These are phyloP conservation scores for Talaromyces sp. DNA, from an alignment of 2,329 filamentous ascomycete species.

Conservation along the genomic window DNA sequence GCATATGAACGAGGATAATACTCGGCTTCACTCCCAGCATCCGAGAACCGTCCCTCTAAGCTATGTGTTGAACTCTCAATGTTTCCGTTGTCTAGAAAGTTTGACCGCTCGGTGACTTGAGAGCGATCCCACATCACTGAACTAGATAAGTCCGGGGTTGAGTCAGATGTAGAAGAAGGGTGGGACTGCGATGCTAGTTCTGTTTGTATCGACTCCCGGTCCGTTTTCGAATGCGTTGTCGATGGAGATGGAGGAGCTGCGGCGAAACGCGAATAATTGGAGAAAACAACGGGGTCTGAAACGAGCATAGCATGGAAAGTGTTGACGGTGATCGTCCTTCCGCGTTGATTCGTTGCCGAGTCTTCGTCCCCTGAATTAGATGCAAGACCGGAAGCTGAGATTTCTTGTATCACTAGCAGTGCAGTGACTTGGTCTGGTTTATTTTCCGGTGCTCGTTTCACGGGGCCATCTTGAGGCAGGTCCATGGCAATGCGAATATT, in stretches of 20 bases:
- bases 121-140: slow-evolving; percentile 34
- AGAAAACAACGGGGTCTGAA: slow-evolving; percentile 46
- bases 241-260: slow-evolving; percentile 28
- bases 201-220: slow-evolving; percentile 20
- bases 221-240: slow-evolving; percentile 27
- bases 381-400: slow-evolving; percentile 29
- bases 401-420: slow-evolving; percentile 29
- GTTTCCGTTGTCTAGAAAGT: slow-evolving; percentile 5
- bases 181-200: slow-evolving; percentile 23
- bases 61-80: slow-evolving; percentile 30
- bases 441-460: slow-evolving; percentile 29
- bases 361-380: slow-evolving; percentile 3
- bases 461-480: slow-evolving; percentile 33
- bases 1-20: slow-evolving; percentile 21
- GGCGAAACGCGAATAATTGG: slow-evolving; percentile 37
- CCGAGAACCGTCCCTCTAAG: slow-evolving; percentile 37
- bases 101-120: slow-evolving; percentile 7
- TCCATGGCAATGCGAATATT: slow-evolving; percentile 49
- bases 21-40: slow-evolving; percentile 36
- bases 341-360: not conserved
- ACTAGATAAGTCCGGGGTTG: slow-evolving; percentile 27
- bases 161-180: slow-evolving; percentile 19
- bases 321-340: slow-evolving; percentile 40
- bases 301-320: slow-evolving; percentile 43
- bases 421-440: slow-evolving; percentile 33